A percentile compares a stretch with the other conserved stretches of the same genome.
These are phyloP conservation scores for Aspergillus egyptiacus DNA, from an alignment of 495 filamentous ascomycete genomes.

Conservation along the genomic window DNA sequence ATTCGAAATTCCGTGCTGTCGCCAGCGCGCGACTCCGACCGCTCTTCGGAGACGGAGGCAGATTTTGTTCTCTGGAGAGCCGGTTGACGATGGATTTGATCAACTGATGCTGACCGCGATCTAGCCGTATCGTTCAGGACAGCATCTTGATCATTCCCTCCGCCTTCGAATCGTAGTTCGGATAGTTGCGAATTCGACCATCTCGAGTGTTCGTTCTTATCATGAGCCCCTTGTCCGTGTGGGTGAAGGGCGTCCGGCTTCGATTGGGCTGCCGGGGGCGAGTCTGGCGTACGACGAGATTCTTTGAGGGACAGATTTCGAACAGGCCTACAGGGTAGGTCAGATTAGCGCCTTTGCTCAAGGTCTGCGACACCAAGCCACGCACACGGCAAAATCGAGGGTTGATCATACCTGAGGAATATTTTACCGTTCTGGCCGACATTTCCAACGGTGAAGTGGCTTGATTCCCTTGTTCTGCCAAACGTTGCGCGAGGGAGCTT, in stretches of 20 bases:
- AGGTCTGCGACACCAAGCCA: slow-evolving; percentile 5
- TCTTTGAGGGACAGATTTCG: slow-evolving; percentile 37
- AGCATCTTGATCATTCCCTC: slow-evolving; percentile 24
- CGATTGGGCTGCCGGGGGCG: slow-evolving; percentile 26
- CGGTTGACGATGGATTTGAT: slow-evolving; percentile 20
- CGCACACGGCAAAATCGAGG: background rate
- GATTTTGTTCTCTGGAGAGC: slow-evolving; percentile 52
- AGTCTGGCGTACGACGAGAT: slow-evolving; percentile 27
- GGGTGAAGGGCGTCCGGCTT: slow-evolving; percentile 32
- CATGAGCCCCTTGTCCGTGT: slow-evolving; percentile 15
- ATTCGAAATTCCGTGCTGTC: slow-evolving; percentile 65
- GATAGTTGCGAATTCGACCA: slow-evolving; percentile 47
- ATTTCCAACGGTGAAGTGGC: slow-evolving; percentile 90
- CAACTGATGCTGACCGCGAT: slow-evolving; percentile 22
- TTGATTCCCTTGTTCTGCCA: slow-evolving; percentile 45
- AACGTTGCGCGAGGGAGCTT: slow-evolving; percentile 28
- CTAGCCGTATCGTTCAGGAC: slow-evolving; percentile 25
- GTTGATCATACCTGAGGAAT: slow-evolving; percentile 73
- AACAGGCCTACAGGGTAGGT: slow-evolving; percentile 40
- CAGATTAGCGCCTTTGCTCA: slow-evolving; percentile 21
- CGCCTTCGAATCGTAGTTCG: slow-evolving; percentile 35
- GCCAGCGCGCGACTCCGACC: slow-evolving; percentile 27
- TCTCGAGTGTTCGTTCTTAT: slow-evolving; percentile 29
- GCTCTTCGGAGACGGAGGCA: slow-evolving; percentile 54
- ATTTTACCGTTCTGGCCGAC: slow-evolving; percentile 91